Evolutionary conservation across 2,329 filamentous ascomycete genomes (phyloP), one percentile per base, ranked within the genome.

Genomic region (Pseudogymnoascus sp.): DNA sequence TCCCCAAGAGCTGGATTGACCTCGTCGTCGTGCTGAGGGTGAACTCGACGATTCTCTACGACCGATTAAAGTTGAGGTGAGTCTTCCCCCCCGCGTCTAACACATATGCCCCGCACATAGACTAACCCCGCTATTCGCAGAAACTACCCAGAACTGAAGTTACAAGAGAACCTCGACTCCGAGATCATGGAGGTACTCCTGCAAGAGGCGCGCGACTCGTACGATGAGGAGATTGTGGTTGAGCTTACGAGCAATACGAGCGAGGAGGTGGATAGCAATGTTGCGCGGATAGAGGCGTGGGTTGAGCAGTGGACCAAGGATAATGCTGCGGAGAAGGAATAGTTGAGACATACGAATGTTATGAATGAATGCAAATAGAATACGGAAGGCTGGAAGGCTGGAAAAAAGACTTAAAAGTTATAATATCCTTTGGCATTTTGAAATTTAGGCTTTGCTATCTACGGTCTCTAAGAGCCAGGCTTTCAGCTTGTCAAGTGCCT

Each of bases 181-280:
- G 94, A 99, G 78, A 97, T 99, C 72, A 97, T 99, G 87, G 89
- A 96, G 72, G 90, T 97, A 27, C 78, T 99, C 62, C 79, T 96
- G 18, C 88, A 96, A 68, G 94, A 99, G 78, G 94, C 94, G 33
- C 81, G 86, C 64, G 92, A 96, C 66, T 85, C 88, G 9, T 99
- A 93, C 71, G 89, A 90, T 61, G 85, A 89, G 74, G 86, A 94
- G 72, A 90, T 96, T 68, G 88, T 99, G 37, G 89, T 97, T 27
- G 92, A 96, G 75, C 77, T 99, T 70, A 85, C 79, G 70, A 97
- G 93, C 75, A 88, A 96, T 72, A 83, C 82, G 61, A 81, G 86
- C 2, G 88, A 92, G 60, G 90, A 97, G 74, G 88, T 99, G 74
- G 93, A 99, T 69, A 82, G 78, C 65, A 99, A 99, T 73, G 80